Evolutionary conservation across 495 filamentous ascomycete species (phyloP).

Genomic region (Ramalina intermedia): DNA sequence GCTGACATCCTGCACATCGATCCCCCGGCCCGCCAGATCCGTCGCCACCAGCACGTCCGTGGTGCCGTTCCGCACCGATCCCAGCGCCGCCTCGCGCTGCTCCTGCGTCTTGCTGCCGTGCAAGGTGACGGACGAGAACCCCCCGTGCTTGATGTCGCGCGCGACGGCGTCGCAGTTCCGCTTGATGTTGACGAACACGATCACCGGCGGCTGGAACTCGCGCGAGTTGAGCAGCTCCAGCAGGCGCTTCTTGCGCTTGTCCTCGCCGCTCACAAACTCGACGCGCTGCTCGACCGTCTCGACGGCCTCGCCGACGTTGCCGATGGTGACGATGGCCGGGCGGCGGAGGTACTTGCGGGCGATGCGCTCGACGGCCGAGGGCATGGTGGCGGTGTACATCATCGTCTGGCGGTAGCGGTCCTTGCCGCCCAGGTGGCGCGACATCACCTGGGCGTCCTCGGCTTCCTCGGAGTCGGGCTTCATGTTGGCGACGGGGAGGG

Average conservation of each 20-base stretch:
- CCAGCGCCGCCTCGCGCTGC: conserved; percentile 87
- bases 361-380: conserved; percentile 81
- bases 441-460: conserved; percentile 76
- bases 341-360: conserved; percentile 90
- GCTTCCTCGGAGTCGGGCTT: conserved; percentile 94
- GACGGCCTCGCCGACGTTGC: conserved; percentile 91
- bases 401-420: conserved; percentile 94
- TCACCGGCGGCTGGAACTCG: conserved; percentile 85
- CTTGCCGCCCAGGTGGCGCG: conserved; percentile 62
- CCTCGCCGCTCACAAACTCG: conserved; percentile 82
- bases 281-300: conserved; percentile 97
- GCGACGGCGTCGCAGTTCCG: conserved; percentile 96
- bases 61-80: conserved; percentile 63
- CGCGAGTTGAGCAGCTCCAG: conserved; percentile 74
- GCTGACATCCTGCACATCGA: conserved; percentile 88
- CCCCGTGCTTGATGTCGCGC: conserved; percentile 87
- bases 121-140: conserved; percentile 78
- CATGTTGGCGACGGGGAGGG: conserved; percentile 87
- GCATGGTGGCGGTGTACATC: conserved; percentile 99
- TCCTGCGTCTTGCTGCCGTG: conserved; percentile 96
- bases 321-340: conserved; percentile 89
- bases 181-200: conserved; percentile 99
- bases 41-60: conserved; percentile 92
- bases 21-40: conserved; percentile 92
- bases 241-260: conserved; percentile 94